phyloP scores from a whole-genome alignment of 371 early-diverging fungal species.

The Gilbertella persicaria region DNA sequence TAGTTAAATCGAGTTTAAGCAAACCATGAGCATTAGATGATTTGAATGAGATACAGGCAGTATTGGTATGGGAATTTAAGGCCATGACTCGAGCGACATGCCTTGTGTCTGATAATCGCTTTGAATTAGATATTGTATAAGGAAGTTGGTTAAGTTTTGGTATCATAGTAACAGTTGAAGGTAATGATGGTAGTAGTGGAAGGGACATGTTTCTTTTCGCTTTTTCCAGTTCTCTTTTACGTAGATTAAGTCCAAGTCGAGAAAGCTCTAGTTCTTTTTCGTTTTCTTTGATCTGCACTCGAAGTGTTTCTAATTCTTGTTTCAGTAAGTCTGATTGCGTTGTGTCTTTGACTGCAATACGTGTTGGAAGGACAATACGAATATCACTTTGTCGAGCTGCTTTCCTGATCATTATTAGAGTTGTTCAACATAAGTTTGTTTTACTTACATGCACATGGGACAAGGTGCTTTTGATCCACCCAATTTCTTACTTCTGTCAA shows the following conservation, averaged over 20 bases:
- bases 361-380: conserved; percentile 5
- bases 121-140: neutral
- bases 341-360: conserved; percentile 14
- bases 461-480: conserved; percentile 6
- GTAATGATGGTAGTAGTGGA: neutral
- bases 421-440: neutral
- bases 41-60: neutral
- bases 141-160: too few species aligned
- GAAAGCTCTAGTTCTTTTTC: conserved; percentile 7
- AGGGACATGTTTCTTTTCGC: neutral
- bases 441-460: conserved; percentile 24
- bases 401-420: conserved; percentile 2
- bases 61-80: neutral
- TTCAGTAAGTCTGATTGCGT: conserved; percentile 1
- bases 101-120: neutral
- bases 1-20: conserved; percentile 7
- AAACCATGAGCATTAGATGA: conserved; percentile 4
- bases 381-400: conserved; percentile 1
- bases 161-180: neutral
- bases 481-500: neutral
- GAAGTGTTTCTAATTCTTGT: conserved; percentile 11
- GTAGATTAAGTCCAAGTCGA: conserved; percentile 4
- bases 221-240: conserved; percentile 13
- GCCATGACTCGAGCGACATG: conserved; percentile 6
- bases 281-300: neutral